phyloP scores from a whole-genome alignment of 495 filamentous ascomycete genomes.

The Ramalina intermedia region DNA sequence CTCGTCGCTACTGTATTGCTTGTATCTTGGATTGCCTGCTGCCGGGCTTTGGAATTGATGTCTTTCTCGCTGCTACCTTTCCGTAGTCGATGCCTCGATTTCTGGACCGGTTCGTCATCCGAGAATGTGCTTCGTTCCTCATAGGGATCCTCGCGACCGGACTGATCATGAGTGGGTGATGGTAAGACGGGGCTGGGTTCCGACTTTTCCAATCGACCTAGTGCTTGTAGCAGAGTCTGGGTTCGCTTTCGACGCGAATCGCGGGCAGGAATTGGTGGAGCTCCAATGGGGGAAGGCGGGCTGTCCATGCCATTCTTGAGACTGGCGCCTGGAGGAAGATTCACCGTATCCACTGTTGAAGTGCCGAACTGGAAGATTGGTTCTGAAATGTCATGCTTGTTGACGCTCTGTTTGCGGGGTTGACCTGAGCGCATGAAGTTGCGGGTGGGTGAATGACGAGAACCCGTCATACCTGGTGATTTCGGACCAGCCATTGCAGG shows the following conservation, averaged over 20 bases:
- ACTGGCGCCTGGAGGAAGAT: slow-evolving; percentile 38
- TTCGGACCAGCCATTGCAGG: not conserved
- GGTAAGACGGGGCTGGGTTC: slow-evolving; percentile 1
- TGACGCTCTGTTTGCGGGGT: slow-evolving; percentile 44
- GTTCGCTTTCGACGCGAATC: slow-evolving; percentile 19
- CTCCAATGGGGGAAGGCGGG: not conserved
- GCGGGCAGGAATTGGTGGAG: slow-evolving; percentile 18
- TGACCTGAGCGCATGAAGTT: not conserved
- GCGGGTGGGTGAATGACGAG: slow-evolving; percentile 1
- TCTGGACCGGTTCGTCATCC: slow-evolving; percentile 30
- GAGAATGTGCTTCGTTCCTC: slow-evolving; percentile 36
- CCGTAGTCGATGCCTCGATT: slow-evolving; percentile 32
- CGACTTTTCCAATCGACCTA: slow-evolving; percentile 11
- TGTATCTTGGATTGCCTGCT: slow-evolving; percentile 25
- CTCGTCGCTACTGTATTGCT: slow-evolving; percentile 24
- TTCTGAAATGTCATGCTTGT: slow-evolving; percentile 69
- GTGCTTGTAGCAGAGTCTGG: slow-evolving; percentile 15
- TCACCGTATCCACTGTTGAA: slow-evolving; percentile 53
- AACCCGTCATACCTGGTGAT: not conserved
- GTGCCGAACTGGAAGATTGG: slow-evolving; percentile 68
- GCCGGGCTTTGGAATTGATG: slow-evolving; percentile 25
- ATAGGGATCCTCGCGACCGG: slow-evolving; percentile 4
- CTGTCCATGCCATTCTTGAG: slow-evolving; percentile 25
- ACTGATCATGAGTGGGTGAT: not conserved
- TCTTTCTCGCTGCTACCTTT: slow-evolving; percentile 37